Percentiles rank a stretch among this genome's conserved stretches.
phyloP scores from a whole-genome alignment of 805 yeast species.

The Metschnikowia baotianmanensis region DNA sequence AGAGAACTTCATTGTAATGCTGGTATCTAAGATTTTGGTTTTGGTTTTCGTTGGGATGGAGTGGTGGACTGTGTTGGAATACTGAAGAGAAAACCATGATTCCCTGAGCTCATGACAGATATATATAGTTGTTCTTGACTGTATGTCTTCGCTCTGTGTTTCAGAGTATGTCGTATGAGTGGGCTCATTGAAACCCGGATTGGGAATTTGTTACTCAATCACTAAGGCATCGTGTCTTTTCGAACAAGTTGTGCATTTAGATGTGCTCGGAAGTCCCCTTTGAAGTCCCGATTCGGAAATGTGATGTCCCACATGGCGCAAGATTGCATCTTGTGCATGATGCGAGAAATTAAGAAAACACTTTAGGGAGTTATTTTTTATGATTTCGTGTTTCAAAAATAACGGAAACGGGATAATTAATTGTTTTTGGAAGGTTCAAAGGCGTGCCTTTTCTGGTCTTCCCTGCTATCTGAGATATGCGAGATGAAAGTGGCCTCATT shows the following conservation, averaged over 20 bases:
- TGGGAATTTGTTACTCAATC: neutral
- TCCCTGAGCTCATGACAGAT: neutral
- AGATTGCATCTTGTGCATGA: too few relatives aligned
- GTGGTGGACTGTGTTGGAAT: too few relatives aligned
- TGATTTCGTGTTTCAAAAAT: too few relatives aligned
- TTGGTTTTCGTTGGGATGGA: neutral
- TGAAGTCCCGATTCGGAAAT: slow-evolving; percentile 7
- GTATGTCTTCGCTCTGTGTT: neutral
- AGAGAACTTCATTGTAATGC: slow-evolving; percentile 14
- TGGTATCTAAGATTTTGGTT: too few relatives aligned
- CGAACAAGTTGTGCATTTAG: neutral
- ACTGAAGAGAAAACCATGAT: too few relatives aligned
- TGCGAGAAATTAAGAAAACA: too few relatives aligned
- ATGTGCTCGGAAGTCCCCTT: slow-evolving; percentile 1
- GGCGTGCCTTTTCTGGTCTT: too few relatives aligned
- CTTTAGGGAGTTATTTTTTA: too few relatives aligned
- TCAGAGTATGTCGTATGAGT: neutral
- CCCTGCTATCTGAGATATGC: too few relatives aligned
- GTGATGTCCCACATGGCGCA: neutral
- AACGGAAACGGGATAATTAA: too few relatives aligned
- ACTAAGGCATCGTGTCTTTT: neutral
- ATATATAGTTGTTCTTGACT: neutral
- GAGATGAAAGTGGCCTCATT: too few relatives aligned
- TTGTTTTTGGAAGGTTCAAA: too few relatives aligned
- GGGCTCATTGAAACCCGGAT: neutral